Base-by-base conservation (phyloP, 2,329 filamentous ascomycete genomes). In the Aspergillus sp. region DNA sequence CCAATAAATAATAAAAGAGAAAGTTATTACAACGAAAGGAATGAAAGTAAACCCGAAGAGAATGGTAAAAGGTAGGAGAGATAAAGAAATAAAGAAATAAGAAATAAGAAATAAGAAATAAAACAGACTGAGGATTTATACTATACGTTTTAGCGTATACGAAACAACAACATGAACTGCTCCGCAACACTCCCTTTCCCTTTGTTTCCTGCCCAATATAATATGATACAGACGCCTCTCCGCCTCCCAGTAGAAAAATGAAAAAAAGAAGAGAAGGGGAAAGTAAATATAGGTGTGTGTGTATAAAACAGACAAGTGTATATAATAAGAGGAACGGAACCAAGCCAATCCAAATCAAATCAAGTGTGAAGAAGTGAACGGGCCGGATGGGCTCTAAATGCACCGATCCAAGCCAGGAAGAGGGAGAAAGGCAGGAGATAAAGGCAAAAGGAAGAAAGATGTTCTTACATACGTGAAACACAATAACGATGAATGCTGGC, bases 401-500 rank as follows among this genome's bases (percentile, higher is more conserved):
- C 39, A 6, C n/a, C 15, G 10, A 42, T 0, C 39, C 17, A 27
- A 50, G n/a, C 47, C 47, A 27, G 21, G 47, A 25, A n/a, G 8
- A 19, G 47, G 11, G 38, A 23, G 25, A 15, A 55, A 53, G 21
- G 36, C 15, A 27, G 6, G 41, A 13, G 19, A 13, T 17, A 5
- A 1, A 36, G 32, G 32, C 32, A 36, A 11, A 36, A 36, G 32
- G 32, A 57, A 53, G 48, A 58, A 48, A 52, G 11, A 57, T 54
- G 58, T 5, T 39, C 32, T 36, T 19, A 54, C 13, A 49, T n/a
- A 38, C 39, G n/a, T 42, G n/a, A 55, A 60, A 44, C 51, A 53
- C 59, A 50, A 52, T 39, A 60, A 48, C 21, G 49, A 61, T 47
- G 39, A 44, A 44, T 64, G 64, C 64, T 65, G 66, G 63, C 56